A percentile compares a stretch with the other conserved stretches of the same genome.
Conservation (phyloP, 371 early-diverging fungal species). For the Parasitella parasitica region DNA sequence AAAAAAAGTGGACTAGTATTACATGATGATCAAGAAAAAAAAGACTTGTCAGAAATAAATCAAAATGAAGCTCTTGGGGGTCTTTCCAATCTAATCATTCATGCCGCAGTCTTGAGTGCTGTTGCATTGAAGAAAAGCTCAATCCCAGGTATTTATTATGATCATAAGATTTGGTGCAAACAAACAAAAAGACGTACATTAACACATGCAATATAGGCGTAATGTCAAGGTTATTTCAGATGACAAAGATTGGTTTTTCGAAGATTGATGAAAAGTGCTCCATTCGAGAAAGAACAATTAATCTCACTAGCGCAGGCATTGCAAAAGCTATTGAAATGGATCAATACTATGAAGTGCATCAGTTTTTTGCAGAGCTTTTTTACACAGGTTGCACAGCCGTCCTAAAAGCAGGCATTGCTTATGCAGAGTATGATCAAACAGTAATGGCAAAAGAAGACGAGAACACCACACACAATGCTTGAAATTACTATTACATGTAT, state of each 20-base stretch:
- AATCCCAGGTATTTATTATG: conserved; percentile 47
- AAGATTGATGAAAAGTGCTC: conserved; percentile 58
- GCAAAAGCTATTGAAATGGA: conserved; percentile 64
- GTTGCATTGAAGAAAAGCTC: conserved; percentile 64
- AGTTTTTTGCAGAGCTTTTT: conserved; percentile 51
- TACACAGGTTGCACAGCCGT: conserved; percentile 35
- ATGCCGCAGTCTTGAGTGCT: conserved; percentile 55
- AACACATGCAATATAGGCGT: not conserved
- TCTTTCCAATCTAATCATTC: conserved; percentile 48
- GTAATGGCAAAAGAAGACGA: not conserved
- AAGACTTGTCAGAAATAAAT: not conserved
- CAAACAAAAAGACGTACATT: not conserved
- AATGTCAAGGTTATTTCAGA: conserved; percentile 4
- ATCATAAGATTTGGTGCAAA: too few species aligned
- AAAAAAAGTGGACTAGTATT: conserved; percentile 21
- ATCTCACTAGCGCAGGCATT: conserved; percentile 52
- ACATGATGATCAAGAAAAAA: conserved; percentile 1
- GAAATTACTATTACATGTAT: not conserved
- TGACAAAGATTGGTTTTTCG: conserved; percentile 32
- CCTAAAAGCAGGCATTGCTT: conserved; percentile 59
- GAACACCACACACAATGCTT: not conserved
- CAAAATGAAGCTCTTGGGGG: conserved; percentile 14
- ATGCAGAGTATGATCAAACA: conserved; percentile 38
- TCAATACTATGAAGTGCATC: conserved; percentile 60
- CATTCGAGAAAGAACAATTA: conserved; percentile 55